Evolutionary conservation across 1,284 basidiomycete species (phyloP).

Genomic region (Heterobasidion parviporum): DNA sequence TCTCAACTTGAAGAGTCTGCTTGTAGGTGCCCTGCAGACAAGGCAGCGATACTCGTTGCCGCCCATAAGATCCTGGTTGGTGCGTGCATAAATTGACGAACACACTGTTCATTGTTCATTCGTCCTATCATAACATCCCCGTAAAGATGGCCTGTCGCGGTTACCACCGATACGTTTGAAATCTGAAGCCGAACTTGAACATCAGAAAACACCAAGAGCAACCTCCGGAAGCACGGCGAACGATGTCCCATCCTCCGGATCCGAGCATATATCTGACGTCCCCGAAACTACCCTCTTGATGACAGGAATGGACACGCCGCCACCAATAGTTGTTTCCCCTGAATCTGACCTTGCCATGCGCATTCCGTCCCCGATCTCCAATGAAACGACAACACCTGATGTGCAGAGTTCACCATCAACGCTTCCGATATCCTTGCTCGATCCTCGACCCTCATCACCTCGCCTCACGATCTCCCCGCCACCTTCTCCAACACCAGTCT

Average conservation of each 20-base stretch:
- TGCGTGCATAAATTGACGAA: constrained; percentile 20
- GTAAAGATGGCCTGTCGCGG: constrained; percentile 56
- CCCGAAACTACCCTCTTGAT: constrained; percentile 8
- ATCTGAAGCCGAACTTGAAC: constrained; percentile 41
- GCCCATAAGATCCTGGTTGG: constrained; percentile 82
- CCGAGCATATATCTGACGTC: constrained; percentile 6
- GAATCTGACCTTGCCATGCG: constrained; percentile 12
- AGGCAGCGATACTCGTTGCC: constrained; percentile 71
- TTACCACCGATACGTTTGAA: constrained; percentile 60
- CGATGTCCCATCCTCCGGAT: background rate
- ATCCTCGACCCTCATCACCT: constrained; percentile 12
- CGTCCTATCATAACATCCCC: background rate
- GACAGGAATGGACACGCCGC: constrained; percentile 8
- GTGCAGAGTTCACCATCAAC: constrained; percentile 4
- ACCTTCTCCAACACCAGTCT: constrained; percentile 39
- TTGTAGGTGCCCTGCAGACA: constrained; percentile 67
- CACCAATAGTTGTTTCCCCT: constrained; percentile 21
- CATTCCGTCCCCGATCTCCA: constrained; percentile 9
- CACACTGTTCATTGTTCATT: background rate
- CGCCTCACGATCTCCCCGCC: constrained; percentile 21
- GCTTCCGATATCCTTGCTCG: constrained; percentile 6
- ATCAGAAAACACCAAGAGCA: constrained; percentile 28
- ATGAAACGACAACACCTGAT: constrained; percentile 8
- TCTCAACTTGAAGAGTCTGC: constrained; percentile 50
- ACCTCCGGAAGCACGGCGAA: constrained; percentile 2